A percentile compares a stretch with the other conserved stretches of the same genome.
phyloP scores from a whole-genome alignment of 2,329 filamentous ascomycete genomes.

The Purpureocillium takamizusanense region DNA sequence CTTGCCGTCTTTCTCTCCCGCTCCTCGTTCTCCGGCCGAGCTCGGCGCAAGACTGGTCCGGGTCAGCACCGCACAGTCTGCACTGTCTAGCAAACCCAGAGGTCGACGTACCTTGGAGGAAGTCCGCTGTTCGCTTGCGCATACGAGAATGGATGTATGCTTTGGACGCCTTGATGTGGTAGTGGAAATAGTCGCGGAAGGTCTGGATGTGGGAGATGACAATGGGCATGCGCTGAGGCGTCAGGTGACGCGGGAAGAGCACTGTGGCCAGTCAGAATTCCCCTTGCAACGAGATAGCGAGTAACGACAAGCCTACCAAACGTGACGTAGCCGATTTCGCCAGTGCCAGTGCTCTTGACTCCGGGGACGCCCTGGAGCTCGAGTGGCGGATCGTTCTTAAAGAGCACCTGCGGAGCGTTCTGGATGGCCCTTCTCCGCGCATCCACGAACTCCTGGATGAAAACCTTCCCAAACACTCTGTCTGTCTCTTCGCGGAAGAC shows the following conservation, averaged over 20 bases:
- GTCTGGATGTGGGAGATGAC: constrained; percentile 99
- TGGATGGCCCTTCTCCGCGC: constrained; percentile 90
- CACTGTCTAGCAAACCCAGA: neutral
- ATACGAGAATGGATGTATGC: constrained; percentile 98
- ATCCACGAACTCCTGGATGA: constrained; percentile 97
- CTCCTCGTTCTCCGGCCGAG: constrained; percentile 90
- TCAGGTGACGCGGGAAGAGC: constrained; percentile 90
- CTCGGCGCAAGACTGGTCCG: constrained; percentile 76
- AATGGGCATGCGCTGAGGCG: constrained; percentile 79
- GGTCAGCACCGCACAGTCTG: too few species aligned
- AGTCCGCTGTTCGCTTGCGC: constrained; percentile 94
- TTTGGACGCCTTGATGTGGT: constrained; percentile 99
- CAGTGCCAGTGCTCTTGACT: constrained; percentile 64
- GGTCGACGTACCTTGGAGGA: constrained; percentile 73
- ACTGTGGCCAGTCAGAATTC: constrained; percentile 42
- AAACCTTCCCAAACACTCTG: constrained; percentile 93
- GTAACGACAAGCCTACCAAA: constrained; percentile 57
- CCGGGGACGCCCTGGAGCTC: constrained; percentile 83
- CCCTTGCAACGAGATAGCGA: neutral
- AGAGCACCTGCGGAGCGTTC: constrained; percentile 95
- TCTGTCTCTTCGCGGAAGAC: constrained; percentile 98
- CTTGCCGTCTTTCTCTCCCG: constrained; percentile 98
- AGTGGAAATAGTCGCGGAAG: constrained; percentile 99
- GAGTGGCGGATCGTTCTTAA: constrained; percentile 87
- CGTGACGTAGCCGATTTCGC: constrained; percentile 93